Base-by-base conservation (phyloP, 2,329 filamentous ascomycete species). In the Hymenoscyphus repandus region DNA sequence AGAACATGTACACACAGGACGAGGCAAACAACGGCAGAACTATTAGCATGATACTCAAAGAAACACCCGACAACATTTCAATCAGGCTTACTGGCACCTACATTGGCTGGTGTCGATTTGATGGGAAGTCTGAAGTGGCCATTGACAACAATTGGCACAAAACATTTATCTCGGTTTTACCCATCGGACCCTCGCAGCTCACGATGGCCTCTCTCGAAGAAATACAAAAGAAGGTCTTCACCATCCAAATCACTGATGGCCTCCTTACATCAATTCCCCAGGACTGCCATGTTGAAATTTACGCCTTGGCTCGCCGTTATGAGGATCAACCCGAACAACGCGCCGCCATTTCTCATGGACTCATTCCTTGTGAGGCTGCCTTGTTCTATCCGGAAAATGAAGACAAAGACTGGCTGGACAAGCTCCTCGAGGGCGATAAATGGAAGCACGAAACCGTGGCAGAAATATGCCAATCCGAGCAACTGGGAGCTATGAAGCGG, bases 251-350 rank as follows among this genome's bases (percentile, higher is more conserved):
- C 2, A 68, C 82, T 0, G 68, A 76, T 54, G 75, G 80, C 49
- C 76, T 78, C 46, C 70, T 71, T 2, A 68, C 63, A 0, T 60
- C 57, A 0, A 59, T 64, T 0, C 75, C 82, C 44, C 64, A 73
- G 37, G 68, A 70, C 5, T 58, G 68, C 0, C 71, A 68, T 39
- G 49, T 87, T 2, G 73, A 78, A 27, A 62, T 85, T 5, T 64
- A 82, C 1, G 62, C 85, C 3, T 80, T 87, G 78, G 82, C 79
- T 0, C 83, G 78, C 33, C 62, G 87, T 1, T 77, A 77, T 27
- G 67, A 71, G 0, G 61, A 70, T 2, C 53, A 70, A 0, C 62
- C 59, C 0, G 36, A 42, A 12, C 57, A 53, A 6, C 79, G 74
- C 45, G 64, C 80, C 2, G 71, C 65, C 2, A 66, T 78, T 2